Evolutionary conservation across 768 basidiomycete species (phyloP), one percentile per base, ranked within the genome.

Genomic region (Russula ochroleuca): DNA sequence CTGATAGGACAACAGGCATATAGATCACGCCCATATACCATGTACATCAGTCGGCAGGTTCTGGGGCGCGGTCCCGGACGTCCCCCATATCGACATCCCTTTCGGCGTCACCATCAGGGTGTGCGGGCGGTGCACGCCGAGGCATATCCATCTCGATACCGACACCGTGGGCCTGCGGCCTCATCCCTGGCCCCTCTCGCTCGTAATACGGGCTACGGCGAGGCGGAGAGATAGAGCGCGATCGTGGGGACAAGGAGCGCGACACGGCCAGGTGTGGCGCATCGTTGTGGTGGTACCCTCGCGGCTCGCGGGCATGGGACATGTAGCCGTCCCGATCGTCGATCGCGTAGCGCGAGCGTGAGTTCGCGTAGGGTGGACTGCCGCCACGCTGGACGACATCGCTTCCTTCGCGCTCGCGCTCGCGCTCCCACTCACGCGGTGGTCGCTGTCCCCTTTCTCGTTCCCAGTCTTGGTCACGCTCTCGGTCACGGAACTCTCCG

Each of bases 401-500:
- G 7, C 37, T n/a, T 11, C 52, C 63, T 37, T 64, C 63, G 15
- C 63, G 63, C 15, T 65, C 63, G 15, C 63, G 63, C 15, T 65
- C 67, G 10, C 69, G 69, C 50, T 64, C 63, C 15, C 63, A 54
- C 4, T 59, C 67, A 2, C 69, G 70, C 57, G 80, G 77, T 57
- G 80, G 77, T 57, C 76, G 76, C 56, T 78, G 78, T 62, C 78
- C 78, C n/a, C 80, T 58, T 75, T 59, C 65, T 33, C 62, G 65
- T 15, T 68, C 67, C 54, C 54, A 55, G 23, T 68, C 67, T 31
- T 51, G 51, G 51, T 64, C 68, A 19, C 68, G 70, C 58, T 81
- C 81, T 56, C 76, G 76, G 47, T 80, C 80, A 40, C 66, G 78
- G 48, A 38, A 72, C 31, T 77, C 76, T 33, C 78, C n/a, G n/a